These are phyloP conservation scores for Tieghemiomyces parasiticus DNA, from an alignment of 192 early-diverging fungal genomes.

Conservation along the genomic window DNA sequence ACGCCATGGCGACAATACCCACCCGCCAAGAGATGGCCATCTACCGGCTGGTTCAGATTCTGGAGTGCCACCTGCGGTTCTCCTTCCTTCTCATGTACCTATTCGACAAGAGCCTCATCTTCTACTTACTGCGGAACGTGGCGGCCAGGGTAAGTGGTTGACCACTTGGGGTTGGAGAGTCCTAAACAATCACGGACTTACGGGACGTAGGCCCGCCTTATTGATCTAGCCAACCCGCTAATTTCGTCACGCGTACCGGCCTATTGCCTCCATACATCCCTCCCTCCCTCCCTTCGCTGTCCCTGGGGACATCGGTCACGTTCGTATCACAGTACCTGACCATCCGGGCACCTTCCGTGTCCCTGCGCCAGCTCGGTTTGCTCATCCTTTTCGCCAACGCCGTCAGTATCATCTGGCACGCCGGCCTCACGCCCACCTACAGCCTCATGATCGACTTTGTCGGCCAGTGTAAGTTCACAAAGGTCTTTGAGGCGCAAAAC, in stretches of 20 bases:
- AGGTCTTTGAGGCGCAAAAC: background rate
- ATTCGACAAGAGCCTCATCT: background rate
- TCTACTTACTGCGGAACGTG: background rate
- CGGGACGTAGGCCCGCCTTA: background rate
- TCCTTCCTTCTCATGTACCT: background rate
- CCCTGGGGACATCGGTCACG: background rate
- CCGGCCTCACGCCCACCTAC: background rate
- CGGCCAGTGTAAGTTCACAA: background rate
- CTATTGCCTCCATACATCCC: background rate
- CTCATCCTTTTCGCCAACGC: background rate
- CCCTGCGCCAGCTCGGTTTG: background rate
- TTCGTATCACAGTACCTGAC: background rate
- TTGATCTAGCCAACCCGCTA: background rate
- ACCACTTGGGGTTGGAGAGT: background rate
- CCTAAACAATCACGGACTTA: background rate
- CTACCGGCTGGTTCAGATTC: background rate
- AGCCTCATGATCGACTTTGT: background rate
- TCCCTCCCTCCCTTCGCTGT: background rate
- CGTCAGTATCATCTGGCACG: background rate
- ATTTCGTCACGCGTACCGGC: background rate
- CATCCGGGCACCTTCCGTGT: background rate
- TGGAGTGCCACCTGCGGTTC: background rate
- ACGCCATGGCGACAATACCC: no score
- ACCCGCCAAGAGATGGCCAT: background rate
- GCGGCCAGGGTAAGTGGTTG: background rate